Evolutionary conservation across 2,329 filamentous ascomycete species (phyloP).

Genomic region (Beauveria scarabaeidicola): DNA sequence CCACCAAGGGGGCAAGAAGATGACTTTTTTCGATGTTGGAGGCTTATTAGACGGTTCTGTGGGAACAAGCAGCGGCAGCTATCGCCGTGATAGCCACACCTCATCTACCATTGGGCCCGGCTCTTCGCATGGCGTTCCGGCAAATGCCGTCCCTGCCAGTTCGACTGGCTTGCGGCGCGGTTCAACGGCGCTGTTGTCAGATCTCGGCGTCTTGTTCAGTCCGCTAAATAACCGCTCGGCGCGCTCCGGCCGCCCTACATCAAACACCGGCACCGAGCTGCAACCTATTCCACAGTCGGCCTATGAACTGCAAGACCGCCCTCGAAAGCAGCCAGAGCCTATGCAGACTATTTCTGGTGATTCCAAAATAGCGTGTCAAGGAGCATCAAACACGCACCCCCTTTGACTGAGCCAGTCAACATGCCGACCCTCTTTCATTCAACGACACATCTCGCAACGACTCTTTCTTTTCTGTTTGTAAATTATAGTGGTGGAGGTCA

Average conservation of each 20-base stretch:
- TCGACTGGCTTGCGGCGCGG: constrained; percentile 41
- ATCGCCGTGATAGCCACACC: constrained; percentile 32
- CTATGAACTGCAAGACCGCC: constrained; percentile 25
- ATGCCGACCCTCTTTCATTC: not conserved
- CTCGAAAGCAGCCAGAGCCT: constrained; percentile 22
- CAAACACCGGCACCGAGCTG: constrained; percentile 33
- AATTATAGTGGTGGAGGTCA: not conserved
- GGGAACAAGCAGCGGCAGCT: constrained; percentile 23
- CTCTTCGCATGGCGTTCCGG: constrained; percentile 28
- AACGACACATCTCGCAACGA: not conserved
- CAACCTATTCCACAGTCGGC: constrained; percentile 37
- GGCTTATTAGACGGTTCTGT: constrained; percentile 54
- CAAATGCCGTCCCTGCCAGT: constrained; percentile 37
- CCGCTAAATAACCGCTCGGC: constrained; percentile 25
- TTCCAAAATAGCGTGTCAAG: constrained; percentile 1
- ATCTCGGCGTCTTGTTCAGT: constrained; percentile 45
- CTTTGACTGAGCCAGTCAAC: not conserved
- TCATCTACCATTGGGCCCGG: constrained; percentile 33
- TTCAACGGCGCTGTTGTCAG: constrained; percentile 50
- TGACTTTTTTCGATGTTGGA: constrained; percentile 82
- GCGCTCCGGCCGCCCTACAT: constrained; percentile 23
- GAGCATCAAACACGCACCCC: not conserved
- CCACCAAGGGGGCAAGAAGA: constrained; percentile 26
- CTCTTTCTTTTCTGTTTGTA: constrained; percentile 4
- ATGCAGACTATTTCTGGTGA: constrained; percentile 33